phyloP scores from a whole-genome alignment of 768 basidiomycete genomes.

The Phlebiopsis gigantea region DNA sequence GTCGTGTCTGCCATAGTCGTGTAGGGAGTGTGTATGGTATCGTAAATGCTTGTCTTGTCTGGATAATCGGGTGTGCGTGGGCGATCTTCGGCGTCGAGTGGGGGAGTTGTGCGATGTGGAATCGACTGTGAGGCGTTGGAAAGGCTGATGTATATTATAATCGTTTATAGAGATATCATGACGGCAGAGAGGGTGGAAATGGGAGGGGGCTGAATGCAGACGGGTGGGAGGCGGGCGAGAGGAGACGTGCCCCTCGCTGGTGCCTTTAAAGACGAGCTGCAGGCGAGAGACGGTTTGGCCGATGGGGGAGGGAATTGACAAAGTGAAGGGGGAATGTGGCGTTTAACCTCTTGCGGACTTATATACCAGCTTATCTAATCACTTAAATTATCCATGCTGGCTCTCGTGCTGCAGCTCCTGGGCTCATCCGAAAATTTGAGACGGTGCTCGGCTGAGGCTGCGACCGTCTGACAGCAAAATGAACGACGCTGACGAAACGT shows the following conservation, averaged over 20 bases:
- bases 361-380: slow-evolving; percentile 14
- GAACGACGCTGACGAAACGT: slow-evolving; percentile 5
- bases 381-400: slow-evolving; percentile 3
- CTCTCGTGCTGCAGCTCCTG: neutral
- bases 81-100: slow-evolving; percentile 8
- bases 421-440: neutral
- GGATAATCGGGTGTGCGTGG: slow-evolving; percentile 17
- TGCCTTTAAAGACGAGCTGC: slow-evolving; percentile 17
- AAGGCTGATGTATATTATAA: slow-evolving; percentile 11
- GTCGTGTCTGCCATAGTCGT: slow-evolving; percentile 38
- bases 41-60: slow-evolving; percentile 7
- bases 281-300: slow-evolving; percentile 11
- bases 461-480: neutral
- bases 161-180: slow-evolving; percentile 34
- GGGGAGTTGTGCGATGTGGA: slow-evolving; percentile 1
- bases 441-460: neutral
- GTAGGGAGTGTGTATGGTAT: slow-evolving; percentile 11
- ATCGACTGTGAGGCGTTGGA: slow-evolving; percentile 14
- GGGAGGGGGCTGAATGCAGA: slow-evolving; percentile 4
- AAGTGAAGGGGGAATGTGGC: slow-evolving; percentile 13
- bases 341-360: slow-evolving; percentile 5
- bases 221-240: slow-evolving; percentile 17
- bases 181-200: slow-evolving; percentile 26
- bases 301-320: slow-evolving; percentile 15
- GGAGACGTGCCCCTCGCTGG: slow-evolving; percentile 25